A percentile compares a stretch with the other conserved stretches of the same genome.
These are phyloP conservation scores for Caulochytrium protostelioides DNA, from an alignment of 371 early-diverging fungal species.

Conservation along the genomic window DNA sequence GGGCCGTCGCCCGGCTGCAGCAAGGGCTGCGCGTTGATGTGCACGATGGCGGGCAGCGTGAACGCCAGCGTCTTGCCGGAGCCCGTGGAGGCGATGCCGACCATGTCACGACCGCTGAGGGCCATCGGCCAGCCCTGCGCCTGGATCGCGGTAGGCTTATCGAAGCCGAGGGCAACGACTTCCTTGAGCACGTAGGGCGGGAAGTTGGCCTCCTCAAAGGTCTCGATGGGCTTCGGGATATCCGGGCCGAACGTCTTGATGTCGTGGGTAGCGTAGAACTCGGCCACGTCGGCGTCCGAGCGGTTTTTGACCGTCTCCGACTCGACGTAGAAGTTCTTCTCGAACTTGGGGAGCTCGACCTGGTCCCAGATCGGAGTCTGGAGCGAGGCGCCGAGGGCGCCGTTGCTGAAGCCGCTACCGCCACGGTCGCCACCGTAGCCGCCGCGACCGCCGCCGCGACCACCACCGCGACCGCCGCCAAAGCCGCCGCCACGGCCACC, in stretches of 20 bases:
- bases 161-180: slow-evolving; percentile 63
- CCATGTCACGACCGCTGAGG: slow-evolving; percentile 90
- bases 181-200: slow-evolving; percentile 48
- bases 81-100: slow-evolving; percentile 93
- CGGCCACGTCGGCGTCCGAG: slow-evolving; percentile 21
- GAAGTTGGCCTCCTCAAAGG: slow-evolving; percentile 34
- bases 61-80: slow-evolving; percentile 97
- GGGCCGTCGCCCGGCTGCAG: slow-evolving; percentile 93
- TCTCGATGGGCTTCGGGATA: slow-evolving; percentile 32
- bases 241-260: slow-evolving; percentile 30
- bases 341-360: slow-evolving; percentile 45
- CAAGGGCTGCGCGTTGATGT: slow-evolving; percentile 90
- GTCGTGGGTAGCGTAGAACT: slow-evolving; percentile 23
- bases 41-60: slow-evolving; percentile 90
- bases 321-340: slow-evolving; percentile 86
- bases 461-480: slow-evolving; percentile 17
- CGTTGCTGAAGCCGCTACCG: slow-evolving; percentile 28
- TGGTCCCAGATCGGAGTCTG: slow-evolving; percentile 47
- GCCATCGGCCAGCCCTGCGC: slow-evolving; percentile 99
- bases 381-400: slow-evolving; percentile 32
- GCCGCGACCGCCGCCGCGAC: slow-evolving; percentile 28
- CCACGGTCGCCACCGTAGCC: slow-evolving; percentile 20
- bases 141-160: slow-evolving; percentile 90
- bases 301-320: slow-evolving; percentile 16
- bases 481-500: slow-evolving; percentile 15